A percentile compares a stretch with the other conserved stretches of the same genome.
Conservation (phyloP, 495 filamentous ascomycete species). For the Lophiostoma macrostomum region DNA sequence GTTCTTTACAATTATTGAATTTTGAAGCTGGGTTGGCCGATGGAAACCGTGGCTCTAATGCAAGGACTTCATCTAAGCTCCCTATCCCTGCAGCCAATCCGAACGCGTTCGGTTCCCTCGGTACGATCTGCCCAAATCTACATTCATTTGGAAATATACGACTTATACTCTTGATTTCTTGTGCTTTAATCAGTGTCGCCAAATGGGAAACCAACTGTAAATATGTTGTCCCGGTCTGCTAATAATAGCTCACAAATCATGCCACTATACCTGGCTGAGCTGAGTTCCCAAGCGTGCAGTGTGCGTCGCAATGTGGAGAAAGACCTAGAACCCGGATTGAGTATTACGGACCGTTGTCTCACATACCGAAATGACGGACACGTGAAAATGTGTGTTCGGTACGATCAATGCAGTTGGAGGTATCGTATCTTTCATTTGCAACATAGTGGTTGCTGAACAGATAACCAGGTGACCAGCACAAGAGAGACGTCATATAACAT, state of each 20-base stretch:
- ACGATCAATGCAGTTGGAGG: constrained; percentile 3
- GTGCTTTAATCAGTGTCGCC: constrained; percentile 6
- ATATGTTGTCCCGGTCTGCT: constrained; percentile 3
- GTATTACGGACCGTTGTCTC: not conserved
- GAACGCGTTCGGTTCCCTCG: constrained; percentile 19
- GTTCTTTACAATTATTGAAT: constrained; percentile 5
- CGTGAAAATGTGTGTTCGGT: constrained; percentile 17
- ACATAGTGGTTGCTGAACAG: constrained; percentile 13
- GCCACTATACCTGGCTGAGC: constrained; percentile 7
- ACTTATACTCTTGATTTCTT: constrained; percentile 19
- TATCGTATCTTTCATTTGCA: constrained; percentile 32
- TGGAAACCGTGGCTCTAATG: constrained; percentile 12
- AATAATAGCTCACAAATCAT: constrained; percentile 26
- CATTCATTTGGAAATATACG: constrained; percentile 28
- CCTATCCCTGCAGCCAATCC: constrained; percentile 16
- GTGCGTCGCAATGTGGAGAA: not conserved
- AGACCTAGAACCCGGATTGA: constrained; percentile 24
- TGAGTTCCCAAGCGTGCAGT: constrained; percentile 8
- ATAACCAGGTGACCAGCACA: constrained; percentile 16
- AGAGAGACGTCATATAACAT: constrained; percentile 31
- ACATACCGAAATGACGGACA: constrained; percentile 11
- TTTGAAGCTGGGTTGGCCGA: not conserved
- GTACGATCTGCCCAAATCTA: constrained; percentile 29
- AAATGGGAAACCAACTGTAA: constrained; percentile 9
- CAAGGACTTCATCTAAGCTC: constrained; percentile 27